Conservation (phyloP, 306 rosid species). For the Vigna nakashimae region DNA sequence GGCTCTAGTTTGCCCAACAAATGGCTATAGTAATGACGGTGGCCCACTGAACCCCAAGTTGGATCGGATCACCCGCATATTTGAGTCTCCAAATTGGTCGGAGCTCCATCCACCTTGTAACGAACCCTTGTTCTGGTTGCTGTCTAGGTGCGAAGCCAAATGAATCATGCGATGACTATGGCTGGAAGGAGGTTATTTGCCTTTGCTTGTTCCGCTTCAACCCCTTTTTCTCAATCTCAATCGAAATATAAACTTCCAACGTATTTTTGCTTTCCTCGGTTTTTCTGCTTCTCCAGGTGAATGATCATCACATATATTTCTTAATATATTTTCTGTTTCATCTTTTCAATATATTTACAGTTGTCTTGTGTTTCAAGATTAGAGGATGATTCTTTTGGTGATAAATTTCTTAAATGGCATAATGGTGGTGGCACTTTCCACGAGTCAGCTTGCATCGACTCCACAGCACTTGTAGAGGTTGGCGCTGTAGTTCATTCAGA, state of each 20-base stretch:
- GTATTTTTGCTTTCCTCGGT: conserved; percentile 13
- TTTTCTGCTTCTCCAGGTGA: conserved; percentile 45
- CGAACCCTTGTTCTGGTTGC: neutral
- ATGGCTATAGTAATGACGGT: too few relatives aligned
- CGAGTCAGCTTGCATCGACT: conserved; percentile 67
- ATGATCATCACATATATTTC: neutral
- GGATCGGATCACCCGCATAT: neutral
- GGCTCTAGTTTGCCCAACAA: too few relatives aligned
- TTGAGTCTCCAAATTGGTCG: neutral
- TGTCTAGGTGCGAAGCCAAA: neutral
- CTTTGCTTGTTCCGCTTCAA: conserved; percentile 42
- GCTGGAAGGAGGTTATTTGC: conserved; percentile 52
- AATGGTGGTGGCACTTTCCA: conserved; percentile 88
- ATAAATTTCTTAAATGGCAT: conserved; percentile 68
- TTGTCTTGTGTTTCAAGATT: conserved; percentile 57
- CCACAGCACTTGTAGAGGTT: conserved; percentile 70
- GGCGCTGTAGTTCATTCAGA: conserved; percentile 82
- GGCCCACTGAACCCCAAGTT: neutral
- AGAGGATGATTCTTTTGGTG: conserved; percentile 48
- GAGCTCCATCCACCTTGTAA: neutral
- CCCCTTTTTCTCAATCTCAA: conserved; percentile 28
- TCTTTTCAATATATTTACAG: neutral
- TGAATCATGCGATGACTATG: conserved; percentile 29
- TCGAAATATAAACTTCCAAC: conserved; percentile 20
- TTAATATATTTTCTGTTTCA: neutral